These are phyloP conservation scores for Paraphoma chrysanthemicola DNA, from an alignment of 2,329 filamentous ascomycete species.

Conservation along the genomic window DNA sequence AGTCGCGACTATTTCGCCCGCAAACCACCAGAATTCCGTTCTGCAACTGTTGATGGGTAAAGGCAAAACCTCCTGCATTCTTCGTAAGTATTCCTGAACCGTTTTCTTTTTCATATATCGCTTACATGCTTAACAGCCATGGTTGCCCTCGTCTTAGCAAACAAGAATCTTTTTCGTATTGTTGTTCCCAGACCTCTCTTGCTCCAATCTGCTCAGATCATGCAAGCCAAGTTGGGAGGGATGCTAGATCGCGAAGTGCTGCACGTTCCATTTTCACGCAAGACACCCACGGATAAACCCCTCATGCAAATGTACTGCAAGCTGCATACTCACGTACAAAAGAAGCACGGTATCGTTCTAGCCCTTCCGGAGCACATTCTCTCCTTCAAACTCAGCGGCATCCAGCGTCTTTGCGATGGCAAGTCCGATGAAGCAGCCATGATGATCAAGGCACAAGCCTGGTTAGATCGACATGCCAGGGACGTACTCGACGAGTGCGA, in stretches of 20 bases:
- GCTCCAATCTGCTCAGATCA: conserved; percentile 63
- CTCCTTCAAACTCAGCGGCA: conserved; percentile 68
- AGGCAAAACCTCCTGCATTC: conserved; percentile 70
- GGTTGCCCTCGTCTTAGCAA: conserved; percentile 56
- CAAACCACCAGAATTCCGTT: conserved; percentile 62
- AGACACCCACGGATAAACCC: conserved; percentile 45
- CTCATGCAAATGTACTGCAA: conserved; percentile 43
- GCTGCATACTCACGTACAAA: conserved; percentile 53
- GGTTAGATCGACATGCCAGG: conserved; percentile 58
- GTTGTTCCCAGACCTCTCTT: conserved; percentile 64
- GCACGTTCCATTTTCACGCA: conserved; percentile 66
- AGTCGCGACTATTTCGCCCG: conserved; percentile 63
- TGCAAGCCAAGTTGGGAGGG: conserved; percentile 63
- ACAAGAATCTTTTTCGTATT: conserved; percentile 57
- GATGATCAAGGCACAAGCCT: conserved; percentile 61
- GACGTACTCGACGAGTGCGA: conserved; percentile 71
- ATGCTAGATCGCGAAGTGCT: conserved; percentile 61
- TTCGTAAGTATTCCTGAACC: no score
- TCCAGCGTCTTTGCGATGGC: conserved; percentile 62
- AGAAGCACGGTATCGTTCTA: conserved; percentile 62
- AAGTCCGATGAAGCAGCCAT: conserved; percentile 49
- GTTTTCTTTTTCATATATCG: no score
- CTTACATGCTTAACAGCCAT: no score
- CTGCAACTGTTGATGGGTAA: conserved; percentile 74
- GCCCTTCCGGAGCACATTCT: conserved; percentile 69